Base-by-base conservation (phyloP, 2,329 filamentous ascomycete genomes). In the Verticillium longisporum region DNA sequence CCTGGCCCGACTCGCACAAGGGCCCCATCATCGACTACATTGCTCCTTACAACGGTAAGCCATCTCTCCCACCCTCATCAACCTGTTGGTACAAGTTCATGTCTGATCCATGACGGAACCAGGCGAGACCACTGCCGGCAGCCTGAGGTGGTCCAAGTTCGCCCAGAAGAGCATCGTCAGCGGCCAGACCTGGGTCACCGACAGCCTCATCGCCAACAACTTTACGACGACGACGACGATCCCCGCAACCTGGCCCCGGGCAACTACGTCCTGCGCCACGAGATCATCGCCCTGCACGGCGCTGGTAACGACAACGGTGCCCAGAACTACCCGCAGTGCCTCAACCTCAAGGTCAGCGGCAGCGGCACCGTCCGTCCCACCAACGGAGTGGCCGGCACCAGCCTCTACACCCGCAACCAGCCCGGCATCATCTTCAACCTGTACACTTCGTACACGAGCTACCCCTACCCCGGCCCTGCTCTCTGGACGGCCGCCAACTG, bases 181-280 rank as follows among this genome's bases (percentile, higher is more conserved):
- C 68, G 86, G 83, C 69, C 73, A 77, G 41, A 73, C 73, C 55
- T 88, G 85, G 84, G 85, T 81, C 53, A 73, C 81, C n/a, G 83
- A 86, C 63, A 70, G 78, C 60, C 70, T 84, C 64, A 77, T 83
- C 57, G 68, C 69, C 55, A 80, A 81, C 70, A 76, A 77, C 64
- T 71, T 75, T 70, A 74, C 75, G 59, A 81, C 78, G 75, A 74
- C 74, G 55, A 73, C 82, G 50, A 77, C 74, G 62, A 78, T 85
- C 58, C 82, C 15, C 60, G 67, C 15, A 72, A 73, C 62, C 72
- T 85, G 55, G 76, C 75, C 26, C 69, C 81, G 0, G 83, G 83
- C 34, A 78, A 82, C 67, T 85, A 84, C 65, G 78, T 84, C 59
- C 74, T 83, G 45, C 78, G 82, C 60, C 79, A 83, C 68, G 82